These are phyloP conservation scores for Fagopyrum homotropicum DNA, from an alignment of 148 eudicot species.

Conservation along the genomic window DNA sequence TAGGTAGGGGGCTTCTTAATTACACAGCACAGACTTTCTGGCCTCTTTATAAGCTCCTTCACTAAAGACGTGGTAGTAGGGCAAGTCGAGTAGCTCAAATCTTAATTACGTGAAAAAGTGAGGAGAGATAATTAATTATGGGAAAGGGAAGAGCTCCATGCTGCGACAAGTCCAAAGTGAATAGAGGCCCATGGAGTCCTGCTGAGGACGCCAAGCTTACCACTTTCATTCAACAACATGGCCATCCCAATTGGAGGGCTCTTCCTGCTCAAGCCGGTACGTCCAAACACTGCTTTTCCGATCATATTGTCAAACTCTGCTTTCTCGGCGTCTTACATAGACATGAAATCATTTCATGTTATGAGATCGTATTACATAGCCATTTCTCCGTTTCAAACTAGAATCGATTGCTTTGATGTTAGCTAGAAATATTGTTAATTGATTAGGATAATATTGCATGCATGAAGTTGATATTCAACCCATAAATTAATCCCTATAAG, in stretches of 20 bases:
- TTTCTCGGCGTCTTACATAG: too few relatives aligned
- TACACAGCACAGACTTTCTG: background rate
- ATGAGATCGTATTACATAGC: too few relatives aligned
- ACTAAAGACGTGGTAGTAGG: background rate
- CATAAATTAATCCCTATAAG: too few relatives aligned
- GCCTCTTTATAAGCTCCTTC: background rate
- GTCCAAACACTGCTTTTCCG: background rate
- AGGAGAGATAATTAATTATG: constrained; percentile 13
- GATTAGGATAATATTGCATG: too few relatives aligned
- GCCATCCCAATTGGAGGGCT: constrained; percentile 48
- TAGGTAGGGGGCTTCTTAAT: background rate
- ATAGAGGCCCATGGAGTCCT: constrained; percentile 42
- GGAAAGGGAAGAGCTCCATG: constrained; percentile 45
- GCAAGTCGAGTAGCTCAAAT: too few relatives aligned
- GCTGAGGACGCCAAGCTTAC: constrained; percentile 36
- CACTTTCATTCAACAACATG: constrained; percentile 33
- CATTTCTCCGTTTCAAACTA: too few relatives aligned
- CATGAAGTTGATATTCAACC: too few relatives aligned
- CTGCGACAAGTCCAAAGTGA: constrained; percentile 43
- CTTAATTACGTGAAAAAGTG: background rate
- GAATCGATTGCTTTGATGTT: too few relatives aligned
- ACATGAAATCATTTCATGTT: too few relatives aligned
- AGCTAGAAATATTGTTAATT: too few relatives aligned
- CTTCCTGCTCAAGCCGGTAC: constrained; percentile 43
- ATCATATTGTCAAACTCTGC: too few relatives aligned